Evolutionary conservation across 345 rosid genomes (phyloP).

Genomic region (Brassica rapa): DNA sequence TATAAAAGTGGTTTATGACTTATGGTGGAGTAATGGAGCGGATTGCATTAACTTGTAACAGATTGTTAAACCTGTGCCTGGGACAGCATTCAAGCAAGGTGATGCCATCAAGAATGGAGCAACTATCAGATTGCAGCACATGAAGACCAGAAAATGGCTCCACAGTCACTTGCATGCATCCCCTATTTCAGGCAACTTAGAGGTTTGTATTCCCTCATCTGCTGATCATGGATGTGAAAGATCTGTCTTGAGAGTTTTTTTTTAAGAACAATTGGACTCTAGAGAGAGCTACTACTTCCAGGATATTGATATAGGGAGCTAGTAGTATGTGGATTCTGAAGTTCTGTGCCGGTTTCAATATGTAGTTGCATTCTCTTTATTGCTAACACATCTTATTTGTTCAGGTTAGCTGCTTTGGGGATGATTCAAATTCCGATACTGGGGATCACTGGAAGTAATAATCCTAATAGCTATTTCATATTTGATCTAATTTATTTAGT

Average conservation of each 20-base stretch:
- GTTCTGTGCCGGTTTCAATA: background rate
- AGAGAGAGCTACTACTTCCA: background rate
- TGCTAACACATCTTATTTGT: slow-evolving; percentile 2
- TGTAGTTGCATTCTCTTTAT: background rate
- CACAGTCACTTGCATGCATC: slow-evolving; percentile 96
- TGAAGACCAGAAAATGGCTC: slow-evolving; percentile 91
- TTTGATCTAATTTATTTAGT: background rate
- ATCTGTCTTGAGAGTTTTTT: background rate
- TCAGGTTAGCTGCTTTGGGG: slow-evolving; percentile 98
- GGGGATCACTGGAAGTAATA: slow-evolving; percentile 96
- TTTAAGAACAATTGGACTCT: background rate
- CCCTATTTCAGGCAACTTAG: slow-evolving; percentile 93
- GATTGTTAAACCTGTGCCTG: slow-evolving; percentile 78
- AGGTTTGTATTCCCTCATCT: slow-evolving; percentile 48
- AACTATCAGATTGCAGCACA: slow-evolving; percentile 80
- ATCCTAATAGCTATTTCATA: slow-evolving; percentile 16
- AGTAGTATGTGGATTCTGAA: slow-evolving; percentile 1
- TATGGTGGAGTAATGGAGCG: background rate
- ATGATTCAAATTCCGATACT: slow-evolving; percentile 85
- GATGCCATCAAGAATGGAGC: slow-evolving; percentile 69
- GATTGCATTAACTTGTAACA: slow-evolving; percentile 26
- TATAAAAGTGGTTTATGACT: background rate
- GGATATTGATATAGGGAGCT: background rate
- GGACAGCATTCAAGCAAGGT: slow-evolving; percentile 71
- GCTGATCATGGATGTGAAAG: background rate